These are phyloP conservation scores for Citrus unshiu DNA, from an alignment of 345 rosid species.

Conservation along the genomic window DNA sequence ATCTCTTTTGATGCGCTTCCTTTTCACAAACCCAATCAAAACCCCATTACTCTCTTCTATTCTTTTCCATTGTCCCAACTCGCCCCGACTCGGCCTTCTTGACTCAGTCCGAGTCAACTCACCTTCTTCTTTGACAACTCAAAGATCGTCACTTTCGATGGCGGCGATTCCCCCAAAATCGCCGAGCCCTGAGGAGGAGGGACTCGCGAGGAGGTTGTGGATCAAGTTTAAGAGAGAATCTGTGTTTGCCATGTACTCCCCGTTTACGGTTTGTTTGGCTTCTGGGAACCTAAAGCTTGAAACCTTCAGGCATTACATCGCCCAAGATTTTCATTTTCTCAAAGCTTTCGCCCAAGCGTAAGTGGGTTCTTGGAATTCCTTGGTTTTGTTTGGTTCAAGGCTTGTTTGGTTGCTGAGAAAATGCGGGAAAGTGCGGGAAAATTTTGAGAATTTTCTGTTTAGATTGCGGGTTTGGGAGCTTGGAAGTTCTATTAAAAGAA, in stretches of 20 bases:
- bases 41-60: constrained; percentile 12
- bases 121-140: constrained; percentile 14
- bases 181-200: constrained; percentile 36
- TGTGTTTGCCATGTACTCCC: constrained; percentile 63
- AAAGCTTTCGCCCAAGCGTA: constrained; percentile 90
- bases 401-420: constrained; percentile 18
- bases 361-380: constrained; percentile 26
- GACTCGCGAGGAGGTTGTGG: constrained; percentile 67
- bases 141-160: constrained; percentile 35
- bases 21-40: constrained; percentile 26
- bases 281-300: constrained; percentile 76
- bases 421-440: background rate
- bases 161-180: constrained; percentile 37
- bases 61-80: constrained; percentile 9
- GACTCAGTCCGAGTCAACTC: constrained; percentile 13
- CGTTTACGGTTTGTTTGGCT: constrained; percentile 70
- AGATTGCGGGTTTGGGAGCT: background rate
- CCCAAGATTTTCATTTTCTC: constrained; percentile 85
- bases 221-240: constrained; percentile 64
- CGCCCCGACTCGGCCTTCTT: constrained; percentile 17
- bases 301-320: constrained; percentile 65
- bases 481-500: background rate
- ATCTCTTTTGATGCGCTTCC: constrained; percentile 35
- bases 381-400: background rate
- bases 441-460: background rate